phyloP scores from a whole-genome alignment of 768 basidiomycete genomes.

The Leccinum rimulosum region DNA sequence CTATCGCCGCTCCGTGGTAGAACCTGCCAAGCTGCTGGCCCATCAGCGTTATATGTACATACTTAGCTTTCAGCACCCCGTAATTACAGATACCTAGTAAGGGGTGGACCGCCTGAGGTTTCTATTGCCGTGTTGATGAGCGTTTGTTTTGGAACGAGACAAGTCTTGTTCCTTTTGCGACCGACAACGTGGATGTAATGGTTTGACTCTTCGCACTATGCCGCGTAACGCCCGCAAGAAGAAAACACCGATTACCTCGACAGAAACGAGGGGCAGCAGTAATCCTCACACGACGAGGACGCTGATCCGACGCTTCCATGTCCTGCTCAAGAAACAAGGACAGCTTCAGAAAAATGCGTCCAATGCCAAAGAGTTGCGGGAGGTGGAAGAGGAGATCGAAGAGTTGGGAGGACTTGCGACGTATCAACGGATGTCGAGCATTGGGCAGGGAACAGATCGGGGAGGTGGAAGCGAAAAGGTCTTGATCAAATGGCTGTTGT shows the following conservation, averaged over 20 bases:
- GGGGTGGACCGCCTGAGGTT: no score
- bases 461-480: slow-evolving; percentile 89
- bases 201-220: neutral
- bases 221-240: slow-evolving; percentile 35
- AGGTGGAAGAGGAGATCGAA: slow-evolving; percentile 62
- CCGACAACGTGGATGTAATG: neutral
- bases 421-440: slow-evolving; percentile 81
- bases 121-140: no score
- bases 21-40: no score
- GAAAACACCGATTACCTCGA: slow-evolving; percentile 44
- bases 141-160: no score
- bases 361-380: slow-evolving; percentile 37
- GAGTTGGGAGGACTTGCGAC: slow-evolving; percentile 72
- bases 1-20: no score
- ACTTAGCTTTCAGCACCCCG: no score
- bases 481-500: slow-evolving; percentile 66
- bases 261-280: slow-evolving; percentile 35
- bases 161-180: neutral
- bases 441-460: slow-evolving; percentile 77
- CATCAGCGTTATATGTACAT: no score
- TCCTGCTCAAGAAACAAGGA: slow-evolving; percentile 67
- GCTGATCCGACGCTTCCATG: slow-evolving; percentile 78
- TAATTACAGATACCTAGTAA: no score
- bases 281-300: slow-evolving; percentile 63
- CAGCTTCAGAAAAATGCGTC: slow-evolving; percentile 42